A percentile compares a stretch with the other conserved stretches of the same genome.
Evolutionary conservation across 192 early-diverging fungal genomes (phyloP).

Genomic region (Backusella morwellensis): DNA sequence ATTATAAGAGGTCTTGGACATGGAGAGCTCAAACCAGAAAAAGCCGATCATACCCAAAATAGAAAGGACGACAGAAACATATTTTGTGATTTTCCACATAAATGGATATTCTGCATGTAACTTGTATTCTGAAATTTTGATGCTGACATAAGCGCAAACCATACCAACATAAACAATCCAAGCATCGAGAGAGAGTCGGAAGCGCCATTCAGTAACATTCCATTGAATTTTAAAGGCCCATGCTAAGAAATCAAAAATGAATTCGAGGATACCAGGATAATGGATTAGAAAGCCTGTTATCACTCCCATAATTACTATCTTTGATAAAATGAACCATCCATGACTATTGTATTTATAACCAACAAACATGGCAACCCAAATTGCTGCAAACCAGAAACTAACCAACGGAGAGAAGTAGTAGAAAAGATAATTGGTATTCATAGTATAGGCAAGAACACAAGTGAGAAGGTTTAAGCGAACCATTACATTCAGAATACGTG

Average conservation of each 20-base stretch:
- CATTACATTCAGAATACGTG: slow-evolving; percentile 60
- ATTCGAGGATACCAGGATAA: slow-evolving; percentile 41
- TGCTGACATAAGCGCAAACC: slow-evolving; percentile 49
- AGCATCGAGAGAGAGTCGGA: slow-evolving; percentile 68
- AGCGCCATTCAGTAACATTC: slow-evolving; percentile 68
- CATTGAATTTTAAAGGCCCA: slow-evolving; percentile 51
- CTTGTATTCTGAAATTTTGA: slow-evolving; percentile 44
- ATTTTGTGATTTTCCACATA: slow-evolving; percentile 42
- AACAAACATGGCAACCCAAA: slow-evolving; percentile 68
- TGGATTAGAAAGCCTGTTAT: slow-evolving; percentile 39
- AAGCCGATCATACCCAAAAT: slow-evolving; percentile 47
- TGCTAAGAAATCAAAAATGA: slow-evolving; percentile 41
- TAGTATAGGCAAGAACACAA: slow-evolving; percentile 59
- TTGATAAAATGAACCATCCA: slow-evolving; percentile 46
- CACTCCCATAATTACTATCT: slow-evolving; percentile 44
- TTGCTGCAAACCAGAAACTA: slow-evolving; percentile 65
- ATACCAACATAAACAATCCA: slow-evolving; percentile 71
- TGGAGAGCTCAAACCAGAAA: slow-evolving; percentile 50
- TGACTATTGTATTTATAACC: slow-evolving; percentile 46
- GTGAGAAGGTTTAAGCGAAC: slow-evolving; percentile 70
- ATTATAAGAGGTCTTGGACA: slow-evolving; percentile 65
- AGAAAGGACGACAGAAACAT: slow-evolving; percentile 36
- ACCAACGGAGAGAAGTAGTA: slow-evolving; percentile 83
- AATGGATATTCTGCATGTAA: slow-evolving; percentile 24
- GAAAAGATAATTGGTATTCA: slow-evolving; percentile 67